Conservation (phyloP, 129 eudicot species). For the Ambrosia artemisiifolia region DNA sequence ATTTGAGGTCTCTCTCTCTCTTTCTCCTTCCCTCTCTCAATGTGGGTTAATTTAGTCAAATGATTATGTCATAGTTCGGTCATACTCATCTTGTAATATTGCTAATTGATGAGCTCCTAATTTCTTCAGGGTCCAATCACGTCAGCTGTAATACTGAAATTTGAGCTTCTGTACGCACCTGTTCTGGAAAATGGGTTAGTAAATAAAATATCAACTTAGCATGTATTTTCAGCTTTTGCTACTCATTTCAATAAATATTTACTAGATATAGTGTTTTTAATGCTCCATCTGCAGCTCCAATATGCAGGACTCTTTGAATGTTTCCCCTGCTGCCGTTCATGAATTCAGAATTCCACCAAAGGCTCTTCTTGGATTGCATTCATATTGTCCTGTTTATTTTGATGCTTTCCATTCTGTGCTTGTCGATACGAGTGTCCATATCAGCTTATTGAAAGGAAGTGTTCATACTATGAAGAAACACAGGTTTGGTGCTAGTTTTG, state of each 20-base stretch:
- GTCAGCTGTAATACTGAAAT: conserved; percentile 83
- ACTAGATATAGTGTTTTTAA: conserved; percentile 37
- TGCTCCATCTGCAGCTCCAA: conserved; percentile 61
- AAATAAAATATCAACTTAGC: background rate
- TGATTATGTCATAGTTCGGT: background rate
- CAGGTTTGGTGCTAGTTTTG: conserved; percentile 61
- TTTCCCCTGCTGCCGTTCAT: conserved; percentile 83
- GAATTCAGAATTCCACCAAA: conserved; percentile 93
- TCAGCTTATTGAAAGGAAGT: conserved; percentile 69
- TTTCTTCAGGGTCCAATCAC: conserved; percentile 65
- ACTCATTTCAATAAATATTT: background rate
- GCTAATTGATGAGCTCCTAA: conserved; percentile 11
- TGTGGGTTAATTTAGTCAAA: background rate
- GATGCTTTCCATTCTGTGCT: conserved; percentile 95
- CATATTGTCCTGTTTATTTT: conserved; percentile 96
- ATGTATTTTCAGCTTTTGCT: background rate
- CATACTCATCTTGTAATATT: conserved; percentile 6
- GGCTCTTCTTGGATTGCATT: conserved; percentile 93
- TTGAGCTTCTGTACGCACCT: conserved; percentile 90
- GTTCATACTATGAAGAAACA: conserved; percentile 52
- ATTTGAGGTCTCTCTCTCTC: conserved; percentile 58
- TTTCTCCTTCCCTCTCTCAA: background rate
- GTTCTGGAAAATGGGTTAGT: conserved; percentile 74
- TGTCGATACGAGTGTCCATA: conserved; percentile 77
- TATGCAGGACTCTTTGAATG: conserved; percentile 65